phyloP scores from a whole-genome alignment of 352 stramenopile genomes.

The Phytophthora tubulina region DNA sequence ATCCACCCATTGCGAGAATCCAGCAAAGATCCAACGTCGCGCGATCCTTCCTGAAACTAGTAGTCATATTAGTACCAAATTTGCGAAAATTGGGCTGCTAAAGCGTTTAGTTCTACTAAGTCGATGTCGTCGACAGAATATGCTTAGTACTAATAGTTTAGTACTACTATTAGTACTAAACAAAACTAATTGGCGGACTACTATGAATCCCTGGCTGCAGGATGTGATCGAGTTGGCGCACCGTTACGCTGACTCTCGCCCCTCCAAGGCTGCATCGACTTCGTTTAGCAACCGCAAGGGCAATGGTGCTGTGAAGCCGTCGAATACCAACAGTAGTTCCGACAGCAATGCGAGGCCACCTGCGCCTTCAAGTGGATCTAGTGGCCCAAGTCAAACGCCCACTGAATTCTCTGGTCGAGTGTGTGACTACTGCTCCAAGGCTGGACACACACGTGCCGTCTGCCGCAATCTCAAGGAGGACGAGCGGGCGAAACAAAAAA shows the following conservation, averaged over 20 bases:
- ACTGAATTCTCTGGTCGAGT: neutral
- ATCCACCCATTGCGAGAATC: neutral
- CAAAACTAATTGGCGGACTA: neutral
- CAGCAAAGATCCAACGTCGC: neutral
- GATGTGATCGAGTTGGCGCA: neutral
- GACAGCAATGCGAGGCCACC: neutral
- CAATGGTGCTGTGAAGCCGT: neutral
- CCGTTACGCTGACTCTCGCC: neutral
- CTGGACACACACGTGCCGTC: neutral
- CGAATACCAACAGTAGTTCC: neutral
- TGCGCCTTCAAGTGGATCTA: neutral
- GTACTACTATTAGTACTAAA: slow-evolving; percentile 5
- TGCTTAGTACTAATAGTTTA: slow-evolving; percentile 4
- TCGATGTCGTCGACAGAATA: neutral
- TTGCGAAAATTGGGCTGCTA: neutral
- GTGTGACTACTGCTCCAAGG: neutral
- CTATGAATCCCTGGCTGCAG: slow-evolving; percentile 1
- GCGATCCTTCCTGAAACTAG: neutral
- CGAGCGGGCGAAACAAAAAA: slow-evolving; percentile 1
- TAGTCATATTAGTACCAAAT: neutral
- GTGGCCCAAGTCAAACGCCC: neutral
- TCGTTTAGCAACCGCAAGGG: neutral
- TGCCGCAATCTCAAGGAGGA: neutral
- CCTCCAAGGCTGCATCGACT: neutral
- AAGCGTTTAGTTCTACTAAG: slow-evolving; percentile 2